Base-by-base conservation (phyloP, 345 rosid species). In the Linum trigynum region DNA sequence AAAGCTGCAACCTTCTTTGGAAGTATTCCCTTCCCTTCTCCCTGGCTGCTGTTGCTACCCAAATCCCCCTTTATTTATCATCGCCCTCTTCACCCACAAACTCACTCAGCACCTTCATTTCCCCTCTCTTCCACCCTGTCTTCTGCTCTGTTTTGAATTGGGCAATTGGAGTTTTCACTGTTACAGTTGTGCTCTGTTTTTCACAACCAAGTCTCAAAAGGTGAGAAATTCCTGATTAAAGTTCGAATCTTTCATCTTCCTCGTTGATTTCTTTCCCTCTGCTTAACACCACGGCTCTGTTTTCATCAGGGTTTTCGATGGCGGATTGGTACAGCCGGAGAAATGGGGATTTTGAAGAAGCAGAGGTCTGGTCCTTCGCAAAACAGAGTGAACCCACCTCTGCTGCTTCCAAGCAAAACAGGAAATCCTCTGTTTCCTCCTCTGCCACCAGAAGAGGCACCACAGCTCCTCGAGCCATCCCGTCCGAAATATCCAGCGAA, bases 341-440 rank as follows among this genome's bases (percentile, higher is more conserved):
- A 11, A 73, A 78, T 71, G 90, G 78, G 71, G 90, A 91, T 62
- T 86, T 88, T 78, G 86, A 81, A 61, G 96, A 88, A 78, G 87
- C 77, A 69, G 94, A 88, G 45, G 76, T 86, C 5, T 88, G 94
- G 90, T 79, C 84, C 4, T 79, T 68, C 64, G 70, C 37, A 55
- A 79, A 70, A 41, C 82, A 77, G 38, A 76, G 67, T 41, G 83
- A 77, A 59, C 80, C 78, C 38, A n/a, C 61, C 8, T 17, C 35
- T 7, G 16, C 61, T 57, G 10, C 36, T 16, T 37, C 71, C 39
- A 77, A 66, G 2, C 53, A 9, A 40, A 70, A 36, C 45, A 79
- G 69, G 71, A 74, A 80, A 53, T 72, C 70, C 58, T 65, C 72
- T 55, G 59, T 77, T 35, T 66, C 78, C 62, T 74, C 86, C 58